phyloP scores from a whole-genome alignment of 2,329 filamentous ascomycete genomes.

The Plectosphaerella sp. region DNA sequence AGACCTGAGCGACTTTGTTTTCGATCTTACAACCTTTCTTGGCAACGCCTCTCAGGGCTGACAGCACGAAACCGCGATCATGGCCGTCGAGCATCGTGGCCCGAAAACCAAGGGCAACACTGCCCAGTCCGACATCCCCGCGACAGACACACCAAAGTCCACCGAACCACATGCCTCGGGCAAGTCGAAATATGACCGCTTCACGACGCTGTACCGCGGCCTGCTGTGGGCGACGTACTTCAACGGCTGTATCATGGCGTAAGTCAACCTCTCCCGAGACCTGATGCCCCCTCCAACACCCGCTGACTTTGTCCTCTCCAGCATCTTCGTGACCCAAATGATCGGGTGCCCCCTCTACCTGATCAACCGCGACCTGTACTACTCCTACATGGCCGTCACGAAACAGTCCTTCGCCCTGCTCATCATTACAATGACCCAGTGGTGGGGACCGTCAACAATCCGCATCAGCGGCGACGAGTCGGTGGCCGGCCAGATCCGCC shows the following conservation, averaged over 20 bases:
- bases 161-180: slow-evolving; percentile 46
- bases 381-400: slow-evolving; percentile 82
- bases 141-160: slow-evolving; percentile 8
- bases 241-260: slow-evolving; percentile 42
- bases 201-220: slow-evolving; percentile 47
- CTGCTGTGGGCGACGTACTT: slow-evolving; percentile 51
- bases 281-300: background rate
- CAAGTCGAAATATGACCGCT: slow-evolving; percentile 44
- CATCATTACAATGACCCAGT: slow-evolving; percentile 75
- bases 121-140: slow-evolving; percentile 9
- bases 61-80: slow-evolving; percentile 15
- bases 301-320: slow-evolving; percentile 21
- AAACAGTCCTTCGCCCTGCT: slow-evolving; percentile 80
- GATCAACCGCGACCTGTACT: slow-evolving; percentile 72
- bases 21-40: too few relatives aligned
- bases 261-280: slow-evolving; percentile 17
- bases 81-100: slow-evolving; percentile 30
- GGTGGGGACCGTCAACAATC: slow-evolving; percentile 81
- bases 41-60: too few relatives aligned
- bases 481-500: slow-evolving; percentile 68
- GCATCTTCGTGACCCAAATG: slow-evolving; percentile 67
- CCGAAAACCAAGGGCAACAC: slow-evolving; percentile 6
- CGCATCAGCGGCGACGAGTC: slow-evolving; percentile 80
- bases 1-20: too few relatives aligned
- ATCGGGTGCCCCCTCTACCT: slow-evolving; percentile 73